Evolutionary conservation across 2,329 filamentous ascomycete species (phyloP).

Genomic region (Cryphonectria japonica): DNA sequence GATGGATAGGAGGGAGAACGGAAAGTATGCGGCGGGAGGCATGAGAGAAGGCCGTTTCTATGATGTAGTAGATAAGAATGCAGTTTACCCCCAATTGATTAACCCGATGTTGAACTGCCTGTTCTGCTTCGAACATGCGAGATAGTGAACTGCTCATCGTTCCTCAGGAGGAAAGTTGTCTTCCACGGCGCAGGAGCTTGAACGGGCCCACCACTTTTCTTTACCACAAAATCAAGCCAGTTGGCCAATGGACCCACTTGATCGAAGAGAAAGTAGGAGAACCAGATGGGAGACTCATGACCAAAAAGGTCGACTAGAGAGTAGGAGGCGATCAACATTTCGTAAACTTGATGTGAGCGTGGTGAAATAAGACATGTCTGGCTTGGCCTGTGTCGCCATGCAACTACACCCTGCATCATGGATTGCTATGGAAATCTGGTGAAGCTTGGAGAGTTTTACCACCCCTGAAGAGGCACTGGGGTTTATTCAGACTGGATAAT

Average conservation of each 20-base stretch:
- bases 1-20: neutral
- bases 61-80: neutral
- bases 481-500: neutral
- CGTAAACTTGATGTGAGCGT: neutral
- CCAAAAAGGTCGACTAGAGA: neutral
- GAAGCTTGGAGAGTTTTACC: neutral
- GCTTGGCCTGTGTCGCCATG: neutral
- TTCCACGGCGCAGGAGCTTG: neutral
- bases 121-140: neutral
- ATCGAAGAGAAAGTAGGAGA: neutral
- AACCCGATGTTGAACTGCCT: neutral
- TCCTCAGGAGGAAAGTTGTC: neutral
- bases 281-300: neutral
- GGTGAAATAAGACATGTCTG: neutral
- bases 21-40: neutral
- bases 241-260: constrained; percentile 12
- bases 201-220: neutral
- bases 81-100: neutral
- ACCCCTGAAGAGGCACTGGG: neutral
- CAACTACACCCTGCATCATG: neutral
- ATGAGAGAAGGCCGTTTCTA: neutral
- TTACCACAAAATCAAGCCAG: constrained; percentile 1
- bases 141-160: neutral
- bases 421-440: neutral
- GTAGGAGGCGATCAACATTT: neutral